Conservation (phyloP, 257 asterid species). For the Leptodermis oblonga region DNA sequence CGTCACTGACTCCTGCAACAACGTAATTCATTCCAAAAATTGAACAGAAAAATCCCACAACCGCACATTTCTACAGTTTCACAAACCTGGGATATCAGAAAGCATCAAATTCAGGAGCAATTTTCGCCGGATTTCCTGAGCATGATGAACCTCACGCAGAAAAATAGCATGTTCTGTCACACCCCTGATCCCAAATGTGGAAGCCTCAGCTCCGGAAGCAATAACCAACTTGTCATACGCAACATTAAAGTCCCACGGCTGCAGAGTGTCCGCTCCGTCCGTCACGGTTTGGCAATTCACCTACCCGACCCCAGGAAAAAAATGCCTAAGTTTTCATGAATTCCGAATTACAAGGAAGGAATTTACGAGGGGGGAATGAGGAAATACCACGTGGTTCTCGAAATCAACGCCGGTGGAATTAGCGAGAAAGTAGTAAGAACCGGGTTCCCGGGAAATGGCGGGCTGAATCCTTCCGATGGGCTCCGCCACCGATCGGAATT, state of each 20-base stretch:
- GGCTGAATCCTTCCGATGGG: slow-evolving; percentile 94
- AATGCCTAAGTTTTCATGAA: background rate
- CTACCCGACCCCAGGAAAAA: slow-evolving; percentile 23
- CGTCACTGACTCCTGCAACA: slow-evolving; percentile 67
- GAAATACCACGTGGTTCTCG: slow-evolving; percentile 60
- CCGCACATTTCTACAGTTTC: background rate
- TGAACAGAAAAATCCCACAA: background rate
- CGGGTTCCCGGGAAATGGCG: slow-evolving; percentile 83
- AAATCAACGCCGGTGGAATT: slow-evolving; percentile 71
- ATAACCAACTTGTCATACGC: slow-evolving; percentile 85
- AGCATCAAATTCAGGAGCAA: slow-evolving; percentile 86
- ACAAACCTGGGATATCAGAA: slow-evolving; percentile 84
- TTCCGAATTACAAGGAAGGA: background rate
- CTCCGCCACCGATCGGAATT: slow-evolving; percentile 96
- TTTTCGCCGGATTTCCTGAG: slow-evolving; percentile 92
- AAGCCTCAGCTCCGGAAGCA: slow-evolving; percentile 92
- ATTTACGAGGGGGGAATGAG: background rate
- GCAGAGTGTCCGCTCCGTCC: slow-evolving; percentile 53
- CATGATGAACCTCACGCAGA: slow-evolving; percentile 97
- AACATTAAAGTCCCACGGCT: slow-evolving; percentile 72
- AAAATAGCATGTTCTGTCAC: slow-evolving; percentile 76
- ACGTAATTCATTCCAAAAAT: slow-evolving; percentile 1
- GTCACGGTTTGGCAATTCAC: slow-evolving; percentile 70
- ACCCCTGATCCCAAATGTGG: slow-evolving; percentile 91
- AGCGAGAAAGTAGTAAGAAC: slow-evolving; percentile 84